Evolutionary conservation across 768 basidiomycete genomes (phyloP).

Genomic region (Tubosaeta brunneosetosa): DNA sequence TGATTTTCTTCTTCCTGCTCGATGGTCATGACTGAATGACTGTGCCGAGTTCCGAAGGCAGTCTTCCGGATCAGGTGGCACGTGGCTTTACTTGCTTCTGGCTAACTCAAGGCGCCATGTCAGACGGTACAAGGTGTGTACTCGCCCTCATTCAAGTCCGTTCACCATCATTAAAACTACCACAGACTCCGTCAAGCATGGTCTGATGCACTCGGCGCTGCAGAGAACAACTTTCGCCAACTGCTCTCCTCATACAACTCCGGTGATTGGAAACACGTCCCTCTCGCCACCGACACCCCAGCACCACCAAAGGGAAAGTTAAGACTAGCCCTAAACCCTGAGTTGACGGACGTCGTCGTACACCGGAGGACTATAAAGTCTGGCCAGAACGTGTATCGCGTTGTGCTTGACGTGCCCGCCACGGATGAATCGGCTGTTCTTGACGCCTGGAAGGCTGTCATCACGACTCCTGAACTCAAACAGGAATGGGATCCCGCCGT

Average conservation of each 20-base stretch:
- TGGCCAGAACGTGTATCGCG: constrained; percentile 76
- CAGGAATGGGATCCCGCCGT: constrained; percentile 95
- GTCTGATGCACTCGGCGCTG: constrained; percentile 68
- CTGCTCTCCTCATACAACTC: constrained; percentile 68
- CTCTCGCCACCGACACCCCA: constrained; percentile 38
- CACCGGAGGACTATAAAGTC: constrained; percentile 66
- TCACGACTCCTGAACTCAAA: constrained; percentile 82
- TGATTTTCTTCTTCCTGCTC: not conserved
- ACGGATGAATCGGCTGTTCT: constrained; percentile 54
- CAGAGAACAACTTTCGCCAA: constrained; percentile 73
- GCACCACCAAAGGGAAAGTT: constrained; percentile 60
- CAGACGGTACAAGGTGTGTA: constrained; percentile 59
- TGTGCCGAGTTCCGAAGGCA: not conserved
- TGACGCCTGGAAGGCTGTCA: constrained; percentile 75
- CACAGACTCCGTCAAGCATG: constrained; percentile 76
- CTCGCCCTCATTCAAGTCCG: not conserved
- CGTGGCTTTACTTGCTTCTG: not conserved
- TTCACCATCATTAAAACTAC: not conserved
- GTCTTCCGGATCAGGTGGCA: not conserved
- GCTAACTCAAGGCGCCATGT: constrained; percentile 30
- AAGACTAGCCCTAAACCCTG: constrained; percentile 47
- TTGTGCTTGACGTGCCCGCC: constrained; percentile 72
- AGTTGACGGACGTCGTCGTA: constrained; percentile 68
- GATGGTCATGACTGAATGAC: not conserved
- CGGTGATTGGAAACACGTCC: constrained; percentile 78